phyloP scores from a whole-genome alignment of 2,329 filamentous ascomycete genomes.

The Macrophomina pseudophaseolina region DNA sequence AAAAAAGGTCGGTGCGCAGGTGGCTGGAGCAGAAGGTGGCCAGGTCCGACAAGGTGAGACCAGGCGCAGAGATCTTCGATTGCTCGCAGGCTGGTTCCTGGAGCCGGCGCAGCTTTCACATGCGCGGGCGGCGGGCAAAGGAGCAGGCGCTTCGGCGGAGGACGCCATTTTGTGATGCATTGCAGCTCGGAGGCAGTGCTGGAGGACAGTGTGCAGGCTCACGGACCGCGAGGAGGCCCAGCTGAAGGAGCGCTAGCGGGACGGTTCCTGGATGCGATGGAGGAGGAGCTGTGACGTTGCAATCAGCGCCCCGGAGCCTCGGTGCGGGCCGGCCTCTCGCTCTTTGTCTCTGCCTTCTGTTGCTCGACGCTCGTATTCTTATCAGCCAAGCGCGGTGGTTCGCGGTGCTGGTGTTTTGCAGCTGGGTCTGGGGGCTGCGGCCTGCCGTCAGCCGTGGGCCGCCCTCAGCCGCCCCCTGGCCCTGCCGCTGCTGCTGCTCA shows the following conservation, averaged over 20 bases:
- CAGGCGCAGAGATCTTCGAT: conserved; percentile 19
- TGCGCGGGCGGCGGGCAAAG: not conserved
- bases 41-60: not conserved
- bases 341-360: not conserved
- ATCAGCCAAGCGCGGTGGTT: not conserved
- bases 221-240: conserved; percentile 11
- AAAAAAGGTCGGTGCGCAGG: not conserved
- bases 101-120: not conserved
- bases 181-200: not conserved
- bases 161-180: not conserved
- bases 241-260: not conserved
- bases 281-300: conserved; percentile 10
- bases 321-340: conserved; percentile 9
- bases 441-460: not conserved
- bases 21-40: too few relatives aligned
- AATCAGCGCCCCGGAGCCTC: not conserved
- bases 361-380: conserved; percentile 9
- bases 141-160: not conserved
- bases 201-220: not conserved
- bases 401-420: not conserved
- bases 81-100: not conserved
- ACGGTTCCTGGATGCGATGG: conserved; percentile 6
- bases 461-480: not conserved
- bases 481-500: not conserved
- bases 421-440: not conserved